Percentiles rank a stretch among this genome's conserved stretches.
These are phyloP conservation scores for Phytopythium sindhum DNA, from an alignment of 352 stramenopile genomes.

Conservation along the genomic window DNA sequence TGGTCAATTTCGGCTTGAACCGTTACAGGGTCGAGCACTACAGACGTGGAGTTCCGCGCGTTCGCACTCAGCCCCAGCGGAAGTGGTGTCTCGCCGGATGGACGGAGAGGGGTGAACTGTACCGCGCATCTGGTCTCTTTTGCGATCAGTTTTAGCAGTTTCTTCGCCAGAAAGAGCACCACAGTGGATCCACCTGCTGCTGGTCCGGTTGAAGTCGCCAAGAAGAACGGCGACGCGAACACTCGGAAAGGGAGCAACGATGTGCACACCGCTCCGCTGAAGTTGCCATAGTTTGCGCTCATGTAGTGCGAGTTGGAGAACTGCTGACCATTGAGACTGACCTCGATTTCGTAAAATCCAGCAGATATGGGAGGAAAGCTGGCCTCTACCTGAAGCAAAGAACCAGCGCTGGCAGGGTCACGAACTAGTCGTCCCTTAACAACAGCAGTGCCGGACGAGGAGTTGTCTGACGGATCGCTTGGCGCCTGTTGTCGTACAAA, in stretches of 20 bases:
- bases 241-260: conserved; percentile 55
- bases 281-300: conserved; percentile 55
- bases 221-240: conserved; percentile 54
- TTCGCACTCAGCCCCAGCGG: background rate
- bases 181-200: conserved; percentile 59
- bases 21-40: conserved; percentile 26
- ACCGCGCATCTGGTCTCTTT: conserved; percentile 55
- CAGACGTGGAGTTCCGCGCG: background rate
- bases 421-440: background rate
- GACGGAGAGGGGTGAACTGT: conserved; percentile 44
- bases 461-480: conserved; percentile 8
- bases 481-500: conserved; percentile 38
- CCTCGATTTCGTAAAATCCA: conserved; percentile 58
- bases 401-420: background rate
- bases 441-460: background rate
- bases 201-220: conserved; percentile 59
- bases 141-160: conserved; percentile 41
- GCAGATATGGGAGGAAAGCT: conserved; percentile 25
- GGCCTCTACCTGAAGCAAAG: conserved; percentile 15
- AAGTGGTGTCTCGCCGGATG: conserved; percentile 1
- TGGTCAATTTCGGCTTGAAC: conserved; percentile 57
- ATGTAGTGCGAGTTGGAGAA: conserved; percentile 59
- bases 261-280: conserved; percentile 54
- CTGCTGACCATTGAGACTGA: conserved; percentile 69
- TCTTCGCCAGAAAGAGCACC: conserved; percentile 50